Evolutionary conservation across 2,329 filamentous ascomycete genomes (phyloP).

Genomic region (Xylaria sp.): DNA sequence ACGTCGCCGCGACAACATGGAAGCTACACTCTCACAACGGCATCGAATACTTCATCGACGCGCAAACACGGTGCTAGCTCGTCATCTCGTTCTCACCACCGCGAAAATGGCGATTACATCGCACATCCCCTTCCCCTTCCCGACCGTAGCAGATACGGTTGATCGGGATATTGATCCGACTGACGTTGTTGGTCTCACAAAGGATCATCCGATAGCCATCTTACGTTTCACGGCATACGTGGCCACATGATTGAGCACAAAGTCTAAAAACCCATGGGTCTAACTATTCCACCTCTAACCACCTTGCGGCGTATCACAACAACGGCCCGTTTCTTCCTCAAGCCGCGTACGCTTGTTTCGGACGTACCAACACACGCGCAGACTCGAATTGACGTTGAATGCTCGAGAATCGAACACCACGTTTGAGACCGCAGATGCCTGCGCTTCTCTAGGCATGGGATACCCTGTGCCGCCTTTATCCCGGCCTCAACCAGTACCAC

Average conservation of each 20-base stretch:
- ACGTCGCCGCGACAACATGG: conserved; percentile 21
- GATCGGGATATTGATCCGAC: not conserved
- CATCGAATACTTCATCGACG: conserved; percentile 1
- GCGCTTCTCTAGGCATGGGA: not conserved
- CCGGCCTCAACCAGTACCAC: conserved; percentile 7
- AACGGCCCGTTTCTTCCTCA: not conserved
- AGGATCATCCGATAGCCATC: not conserved
- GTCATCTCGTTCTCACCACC: conserved; percentile 4
- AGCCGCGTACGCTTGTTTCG: not conserved
- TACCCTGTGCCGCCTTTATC: not conserved
- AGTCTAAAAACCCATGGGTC: not conserved
- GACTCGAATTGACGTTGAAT: not conserved
- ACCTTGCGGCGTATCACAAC: not conserved
- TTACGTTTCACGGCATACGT: conserved; percentile 11
- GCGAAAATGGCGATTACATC: conserved; percentile 22
- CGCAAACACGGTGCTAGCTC: conserved; percentile 3
- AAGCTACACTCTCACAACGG: conserved; percentile 20
- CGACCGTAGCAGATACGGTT: conserved; percentile 9
- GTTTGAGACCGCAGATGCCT: conserved; percentile 12
- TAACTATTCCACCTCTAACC: not conserved
- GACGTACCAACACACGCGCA: not conserved
- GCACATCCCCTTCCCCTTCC: conserved; percentile 24
- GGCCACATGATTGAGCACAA: not conserved
- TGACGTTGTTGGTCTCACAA: not conserved
- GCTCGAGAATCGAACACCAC: not conserved